phyloP scores from a whole-genome alignment of 176 grass and related monocot species.

The Lolium multiflorum region DNA sequence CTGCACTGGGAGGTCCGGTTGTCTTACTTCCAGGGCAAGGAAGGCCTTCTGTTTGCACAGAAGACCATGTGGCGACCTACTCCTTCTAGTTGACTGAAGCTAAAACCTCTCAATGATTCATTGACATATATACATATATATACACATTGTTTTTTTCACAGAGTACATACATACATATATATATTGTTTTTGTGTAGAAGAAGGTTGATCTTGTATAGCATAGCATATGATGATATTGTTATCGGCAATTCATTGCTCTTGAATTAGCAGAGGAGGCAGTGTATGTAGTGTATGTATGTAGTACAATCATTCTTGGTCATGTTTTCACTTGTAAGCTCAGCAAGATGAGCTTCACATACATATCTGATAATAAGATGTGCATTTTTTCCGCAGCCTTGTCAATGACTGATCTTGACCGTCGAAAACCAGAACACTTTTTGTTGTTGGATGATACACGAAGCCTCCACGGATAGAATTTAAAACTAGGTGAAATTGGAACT shows the following conservation, averaged over 20 bases:
- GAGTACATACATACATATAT: neutral
- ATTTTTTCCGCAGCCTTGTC: neutral
- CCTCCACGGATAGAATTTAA: neutral
- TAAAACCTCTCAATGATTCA: neutral
- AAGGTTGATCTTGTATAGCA: neutral
- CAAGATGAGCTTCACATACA: neutral
- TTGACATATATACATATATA: neutral
- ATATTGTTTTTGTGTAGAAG: neutral
- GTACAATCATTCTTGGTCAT: neutral
- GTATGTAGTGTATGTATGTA: conserved; percentile 9
- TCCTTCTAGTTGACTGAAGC: conserved; percentile 49
- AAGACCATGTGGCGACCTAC: conserved; percentile 69
- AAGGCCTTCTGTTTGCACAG: conserved; percentile 71
- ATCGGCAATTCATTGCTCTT: neutral
- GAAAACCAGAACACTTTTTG: neutral
- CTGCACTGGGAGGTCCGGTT: conserved; percentile 69
- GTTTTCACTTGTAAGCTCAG: neutral
- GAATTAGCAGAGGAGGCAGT: neutral
- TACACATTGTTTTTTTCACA: neutral
- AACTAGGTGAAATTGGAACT: neutral
- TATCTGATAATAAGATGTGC: neutral
- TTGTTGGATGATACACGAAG: neutral
- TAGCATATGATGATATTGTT: neutral
- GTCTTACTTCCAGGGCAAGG: conserved; percentile 64
- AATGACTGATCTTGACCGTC: neutral